Evolutionary conservation across 768 basidiomycete genomes (phyloP), one percentile per base, ranked within the genome.

Genomic region (Atractiella rhizophila): DNA sequence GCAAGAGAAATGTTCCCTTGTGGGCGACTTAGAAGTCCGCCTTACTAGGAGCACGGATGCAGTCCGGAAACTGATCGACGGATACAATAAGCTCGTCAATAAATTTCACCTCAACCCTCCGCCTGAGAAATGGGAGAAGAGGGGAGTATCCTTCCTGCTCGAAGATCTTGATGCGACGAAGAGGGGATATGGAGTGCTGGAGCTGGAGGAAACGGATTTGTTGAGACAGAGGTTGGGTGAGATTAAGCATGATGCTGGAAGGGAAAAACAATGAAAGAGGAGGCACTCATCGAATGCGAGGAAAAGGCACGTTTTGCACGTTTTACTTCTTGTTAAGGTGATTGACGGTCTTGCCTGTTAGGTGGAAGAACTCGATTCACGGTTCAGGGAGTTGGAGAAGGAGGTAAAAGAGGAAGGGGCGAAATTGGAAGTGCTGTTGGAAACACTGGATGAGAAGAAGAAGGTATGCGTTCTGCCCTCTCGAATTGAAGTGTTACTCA

Each of bases 381-480:
- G 79, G 45, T 67, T 81, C 9, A 83, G 88, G 53, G 68, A 75
- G 49, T 59, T 80, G 39, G 68, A 66, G 0, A 60, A 72, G 40
- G 73, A 77, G 46, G 78, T 76, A 53, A 81, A 86, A 57, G 76
- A 76, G 41, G 60, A 75, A 45, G 76, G 77, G 42, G 73, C 80
- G 51, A 78, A 83, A 47, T 68, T 76, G 19, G 63, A 60, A 35
- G 74, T 75, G 52, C 55, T 74, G 19, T 75, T 77, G 55, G 74
- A 74, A 57, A 76, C 78, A 56, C 73, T 74, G 9, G 76, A 80
- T 46, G 73, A 76, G 49, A 60, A 81, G 37, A 70, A 80, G 57
- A 78, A 82, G 56, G 82, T 80, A n/a, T n/a, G n/a, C n/a, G n/a
- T n/a, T n/a, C n/a, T n/a, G n/a, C n/a, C n/a, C n/a, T n/a, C n/a